These are phyloP conservation scores for Pilaira anomala DNA, from an alignment of 192 early-diverging fungal species.

Conservation along the genomic window DNA sequence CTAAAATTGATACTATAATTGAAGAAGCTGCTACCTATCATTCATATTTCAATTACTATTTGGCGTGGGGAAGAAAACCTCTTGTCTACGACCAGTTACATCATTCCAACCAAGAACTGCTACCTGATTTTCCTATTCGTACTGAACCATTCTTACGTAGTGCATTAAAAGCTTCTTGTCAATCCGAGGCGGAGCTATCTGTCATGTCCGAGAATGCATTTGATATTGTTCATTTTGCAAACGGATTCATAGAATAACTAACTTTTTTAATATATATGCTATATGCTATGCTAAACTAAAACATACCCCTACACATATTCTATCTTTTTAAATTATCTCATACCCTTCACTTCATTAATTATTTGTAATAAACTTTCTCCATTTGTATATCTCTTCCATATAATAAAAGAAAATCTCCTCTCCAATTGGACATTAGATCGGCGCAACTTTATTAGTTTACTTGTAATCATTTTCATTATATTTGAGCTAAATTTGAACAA, in stretches of 20 bases:
- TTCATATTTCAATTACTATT: slow-evolving; percentile 15
- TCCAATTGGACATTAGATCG: no score
- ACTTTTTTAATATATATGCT: background rate
- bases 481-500: no score
- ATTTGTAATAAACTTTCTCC: background rate
- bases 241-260: slow-evolving; percentile 6
- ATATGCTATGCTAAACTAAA: background rate
- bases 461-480: no score
- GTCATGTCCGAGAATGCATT: slow-evolving; percentile 1
- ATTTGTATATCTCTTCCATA: background rate
- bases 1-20: background rate
- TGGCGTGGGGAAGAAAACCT: slow-evolving; percentile 5
- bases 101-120: background rate
- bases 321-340: background rate
- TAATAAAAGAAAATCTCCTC: background rate
- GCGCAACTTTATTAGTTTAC: no score
- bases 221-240: slow-evolving; percentile 11
- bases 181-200: background rate
- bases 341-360: background rate
- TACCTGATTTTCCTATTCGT: background rate
- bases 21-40: background rate
- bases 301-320: slow-evolving; percentile 2
- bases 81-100: background rate
- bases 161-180: background rate
- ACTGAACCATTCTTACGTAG: background rate